These are phyloP conservation scores for Cutaneotrichosporon dermatis DNA, from an alignment of 1,284 basidiomycete genomes.

Conservation along the genomic window DNA sequence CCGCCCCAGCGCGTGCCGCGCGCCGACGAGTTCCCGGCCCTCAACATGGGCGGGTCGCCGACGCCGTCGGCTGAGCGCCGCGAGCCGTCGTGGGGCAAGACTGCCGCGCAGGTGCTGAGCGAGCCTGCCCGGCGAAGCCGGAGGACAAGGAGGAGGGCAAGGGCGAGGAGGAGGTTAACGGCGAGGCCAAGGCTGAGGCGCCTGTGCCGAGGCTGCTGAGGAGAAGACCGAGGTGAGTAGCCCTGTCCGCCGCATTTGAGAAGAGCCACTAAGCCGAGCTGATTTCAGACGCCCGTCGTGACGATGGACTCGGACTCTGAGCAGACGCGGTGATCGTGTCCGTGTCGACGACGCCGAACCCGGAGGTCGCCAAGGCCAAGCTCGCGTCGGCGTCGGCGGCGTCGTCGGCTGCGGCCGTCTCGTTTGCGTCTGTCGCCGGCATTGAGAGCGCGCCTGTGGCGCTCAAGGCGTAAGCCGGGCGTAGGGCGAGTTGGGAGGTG, in stretches of 20 bases:
- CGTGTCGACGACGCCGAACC: constrained; percentile 30
- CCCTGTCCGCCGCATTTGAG: not conserved
- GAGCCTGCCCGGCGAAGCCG: constrained; percentile 46
- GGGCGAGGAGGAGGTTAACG: constrained; percentile 1
- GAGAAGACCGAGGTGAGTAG: constrained; percentile 8
- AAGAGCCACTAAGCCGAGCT: constrained; percentile 5
- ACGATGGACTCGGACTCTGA: constrained; percentile 46
- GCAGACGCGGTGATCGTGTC: constrained; percentile 49
- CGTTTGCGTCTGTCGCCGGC: constrained; percentile 39
- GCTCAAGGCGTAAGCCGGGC: constrained; percentile 35
- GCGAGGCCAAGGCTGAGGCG: constrained; percentile 2
- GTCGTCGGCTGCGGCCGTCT: constrained; percentile 17
- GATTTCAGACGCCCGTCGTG: constrained; percentile 27
- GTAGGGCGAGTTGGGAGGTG: too few relatives aligned
- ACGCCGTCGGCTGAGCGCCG: constrained; percentile 28
- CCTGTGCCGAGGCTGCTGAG: not conserved
- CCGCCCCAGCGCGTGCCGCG: constrained; percentile 44
- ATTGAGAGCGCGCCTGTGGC: constrained; percentile 30
- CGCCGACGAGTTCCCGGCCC: constrained; percentile 49
- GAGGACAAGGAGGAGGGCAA: constrained; percentile 22
- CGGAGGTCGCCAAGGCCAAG: constrained; percentile 20
- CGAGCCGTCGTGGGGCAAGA: constrained; percentile 40
- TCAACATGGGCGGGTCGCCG: constrained; percentile 23
- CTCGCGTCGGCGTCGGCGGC: constrained; percentile 4
- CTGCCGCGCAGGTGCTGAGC: constrained; percentile 48